These are phyloP conservation scores for Thermoascus crustaceus DNA, from an alignment of 2,329 filamentous ascomycete species.

Conservation along the genomic window DNA sequence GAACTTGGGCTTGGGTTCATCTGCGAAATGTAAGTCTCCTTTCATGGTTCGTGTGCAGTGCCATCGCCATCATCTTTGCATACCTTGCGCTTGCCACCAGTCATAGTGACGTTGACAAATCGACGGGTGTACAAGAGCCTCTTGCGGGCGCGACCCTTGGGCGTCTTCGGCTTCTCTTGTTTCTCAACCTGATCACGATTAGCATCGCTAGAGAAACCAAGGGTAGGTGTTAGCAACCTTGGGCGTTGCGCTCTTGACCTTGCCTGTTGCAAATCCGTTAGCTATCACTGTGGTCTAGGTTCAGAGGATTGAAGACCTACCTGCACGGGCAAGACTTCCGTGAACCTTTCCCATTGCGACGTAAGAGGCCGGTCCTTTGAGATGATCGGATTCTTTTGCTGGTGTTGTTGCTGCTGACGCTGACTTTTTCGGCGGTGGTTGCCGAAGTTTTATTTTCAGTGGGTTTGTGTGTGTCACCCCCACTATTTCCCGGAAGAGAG, in stretches of 20 bases:
- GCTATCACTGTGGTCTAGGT: not conserved
- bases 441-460: too few relatives aligned
- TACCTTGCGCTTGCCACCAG: conserved; percentile 92
- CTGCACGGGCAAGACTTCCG: conserved; percentile 80
- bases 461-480: too few relatives aligned
- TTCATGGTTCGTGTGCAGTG: not conserved
- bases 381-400: not conserved
- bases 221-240: conserved; percentile 51
- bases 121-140: conserved; percentile 85
- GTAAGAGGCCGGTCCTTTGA: not conserved
- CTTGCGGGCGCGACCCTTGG: conserved; percentile 92
- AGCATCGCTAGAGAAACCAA: not conserved
- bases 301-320: conserved; percentile 37
- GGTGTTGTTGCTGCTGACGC: too few relatives aligned
- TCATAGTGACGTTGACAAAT: conserved; percentile 90
- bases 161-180: conserved; percentile 85
- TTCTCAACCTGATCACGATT: conserved; percentile 58
- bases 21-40: not conserved
- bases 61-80: conserved; percentile 17
- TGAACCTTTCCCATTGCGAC: conserved; percentile 75
- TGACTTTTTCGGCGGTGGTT: too few relatives aligned
- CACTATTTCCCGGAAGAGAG: too few relatives aligned
- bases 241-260: conserved; percentile 89
- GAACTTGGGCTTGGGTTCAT: conserved; percentile 1
- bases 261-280: conserved; percentile 4